phyloP scores from a whole-genome alignment of 495 filamentous ascomycete species.

The Xylaria nigripes region DNA sequence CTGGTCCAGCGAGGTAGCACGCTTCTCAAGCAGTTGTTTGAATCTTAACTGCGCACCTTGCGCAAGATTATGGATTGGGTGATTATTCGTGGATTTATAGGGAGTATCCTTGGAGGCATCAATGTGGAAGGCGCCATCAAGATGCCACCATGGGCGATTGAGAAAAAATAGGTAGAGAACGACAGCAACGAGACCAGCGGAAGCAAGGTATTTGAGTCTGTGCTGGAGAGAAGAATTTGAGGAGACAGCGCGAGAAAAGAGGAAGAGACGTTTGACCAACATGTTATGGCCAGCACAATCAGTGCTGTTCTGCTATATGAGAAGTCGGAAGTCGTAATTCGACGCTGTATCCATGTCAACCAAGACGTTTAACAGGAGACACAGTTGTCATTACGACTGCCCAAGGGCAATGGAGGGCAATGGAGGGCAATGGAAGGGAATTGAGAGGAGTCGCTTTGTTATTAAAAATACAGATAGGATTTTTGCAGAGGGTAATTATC shows the following conservation, averaged over 20 bases:
- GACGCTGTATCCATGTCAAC: neutral
- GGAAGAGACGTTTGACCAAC: neutral
- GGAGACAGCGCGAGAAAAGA: neutral
- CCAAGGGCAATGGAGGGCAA: too few species aligned
- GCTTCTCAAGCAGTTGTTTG: slow-evolving; percentile 21
- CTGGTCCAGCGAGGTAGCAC: slow-evolving; percentile 36
- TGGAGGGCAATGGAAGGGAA: too few species aligned
- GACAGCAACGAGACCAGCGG: neutral
- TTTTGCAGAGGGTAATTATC: too few species aligned
- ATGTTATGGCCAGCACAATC: neutral
- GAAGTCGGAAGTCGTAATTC: neutral
- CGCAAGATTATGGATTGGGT: neutral
- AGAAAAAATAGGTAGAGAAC: neutral
- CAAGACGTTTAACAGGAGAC: neutral
- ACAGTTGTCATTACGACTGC: too few species aligned
- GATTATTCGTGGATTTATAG: neutral
- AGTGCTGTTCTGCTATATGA: neutral
- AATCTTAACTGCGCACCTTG: slow-evolving; percentile 1
- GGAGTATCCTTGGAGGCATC: neutral
- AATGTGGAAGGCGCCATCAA: neutral
- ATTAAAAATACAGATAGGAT: too few species aligned
- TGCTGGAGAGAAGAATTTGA: slow-evolving; percentile 1
- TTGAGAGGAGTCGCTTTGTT: too few species aligned
- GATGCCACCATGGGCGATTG: neutral
- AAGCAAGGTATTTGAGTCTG: slow-evolving; percentile 2